Conservation (phyloP, 169 alveolate genomes). For the Plasmodium gonderi region DNA sequence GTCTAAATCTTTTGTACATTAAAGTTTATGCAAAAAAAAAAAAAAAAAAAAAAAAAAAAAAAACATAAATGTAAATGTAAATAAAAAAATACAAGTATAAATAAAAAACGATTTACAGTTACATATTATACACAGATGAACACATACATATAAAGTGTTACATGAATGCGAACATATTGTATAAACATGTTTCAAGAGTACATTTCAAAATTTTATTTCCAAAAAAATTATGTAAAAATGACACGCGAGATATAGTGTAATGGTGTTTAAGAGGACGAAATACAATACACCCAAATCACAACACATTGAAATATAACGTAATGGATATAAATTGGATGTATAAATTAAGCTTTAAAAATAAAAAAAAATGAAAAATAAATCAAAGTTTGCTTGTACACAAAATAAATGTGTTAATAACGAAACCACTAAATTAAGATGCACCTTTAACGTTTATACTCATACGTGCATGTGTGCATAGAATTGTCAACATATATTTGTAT, state of each 20-base stretch:
- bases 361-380: background rate
- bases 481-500: background rate
- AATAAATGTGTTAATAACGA: background rate
- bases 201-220: too few species aligned
- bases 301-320: background rate
- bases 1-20: conserved; percentile 14
- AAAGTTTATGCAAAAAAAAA: background rate
- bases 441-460: background rate
- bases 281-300: too few species aligned
- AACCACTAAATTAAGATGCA: conserved; percentile 1
- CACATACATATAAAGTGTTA: background rate
- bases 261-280: background rate
- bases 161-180: background rate
- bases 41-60: background rate
- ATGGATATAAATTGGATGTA: conserved; percentile 21
- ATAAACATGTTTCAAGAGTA: background rate
- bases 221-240: too few species aligned
- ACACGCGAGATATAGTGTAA: background rate
- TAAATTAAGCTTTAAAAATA: conserved; percentile 3
- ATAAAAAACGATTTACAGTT: background rate
- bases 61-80: background rate
- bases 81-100: background rate
- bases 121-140: background rate
- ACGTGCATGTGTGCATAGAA: background rate
- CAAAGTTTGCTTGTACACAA: background rate